Base-by-base conservation (phyloP, 2,329 filamentous ascomycete genomes). In the Zarea fungicola region DNA sequence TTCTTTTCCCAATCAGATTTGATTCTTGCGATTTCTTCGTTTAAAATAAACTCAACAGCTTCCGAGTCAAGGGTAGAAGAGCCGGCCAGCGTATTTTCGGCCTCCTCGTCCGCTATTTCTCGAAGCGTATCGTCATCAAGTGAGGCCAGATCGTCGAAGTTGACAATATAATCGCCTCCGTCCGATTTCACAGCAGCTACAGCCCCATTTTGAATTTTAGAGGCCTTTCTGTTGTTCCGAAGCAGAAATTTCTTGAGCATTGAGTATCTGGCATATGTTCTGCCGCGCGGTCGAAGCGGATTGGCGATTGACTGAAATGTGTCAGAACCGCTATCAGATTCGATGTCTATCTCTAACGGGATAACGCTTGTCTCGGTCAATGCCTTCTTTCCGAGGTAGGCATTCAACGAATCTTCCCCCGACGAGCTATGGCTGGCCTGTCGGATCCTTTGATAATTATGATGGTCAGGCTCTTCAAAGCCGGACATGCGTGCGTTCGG, bases 31-130 rank as follows among this genome's bases (percentile, higher is more conserved):
- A 87, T 74, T 22, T 70, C 74, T 16, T 76, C 63, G 23, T 81
- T 67, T 28, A 92, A 71, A 11, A 79, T 64, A 0, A 62, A 55
- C 3, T 75, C 64, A 19, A 86, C 69, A 34, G n/a, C 35, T 53
- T 55, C 25, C 6, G 25, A 25, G n/a, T 25, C 34, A 39, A 37
- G 45, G 9, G 25, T 14, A 28, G 22, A 36, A 7, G 42, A 26
- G 10, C n/a, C 14, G 10, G 22, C 18, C n/a, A 41, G 21, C 3
- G 16, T 46, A 9, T 53, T 62, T 37, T 71, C 67, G 45, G 69
- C 65, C 34, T 68, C 65, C 52, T 84, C 81, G 25, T 76, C 67
- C 39, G 83, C 73, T 9, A 87, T 84, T 58, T 87, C 84, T 36
- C 65, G 66, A 69, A 74, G 77, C 0, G 79, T 84, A 29, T 78